A percentile compares a stretch with the other conserved stretches of the same genome.
These are phyloP conservation scores for Lepiota subincarnata DNA, from an alignment of 768 basidiomycete species.

Conservation along the genomic window DNA sequence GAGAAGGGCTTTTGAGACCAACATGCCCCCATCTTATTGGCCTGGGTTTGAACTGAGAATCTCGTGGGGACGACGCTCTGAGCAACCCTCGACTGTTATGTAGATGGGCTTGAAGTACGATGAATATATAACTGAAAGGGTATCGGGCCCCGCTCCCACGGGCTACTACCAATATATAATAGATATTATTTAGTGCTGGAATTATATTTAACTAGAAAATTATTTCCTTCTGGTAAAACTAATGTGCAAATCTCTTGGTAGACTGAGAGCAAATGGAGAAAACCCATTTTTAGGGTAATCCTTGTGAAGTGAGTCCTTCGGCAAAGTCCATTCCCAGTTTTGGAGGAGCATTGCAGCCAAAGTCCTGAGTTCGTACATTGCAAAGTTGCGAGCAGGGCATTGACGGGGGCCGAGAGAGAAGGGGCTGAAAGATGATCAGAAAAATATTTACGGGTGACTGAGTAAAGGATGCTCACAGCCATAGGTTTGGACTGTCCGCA, in stretches of 20 bases:
- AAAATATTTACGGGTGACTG: not conserved
- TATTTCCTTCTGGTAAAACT: constrained; percentile 19
- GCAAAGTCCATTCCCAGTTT: constrained; percentile 30
- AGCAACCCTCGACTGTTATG: too few species aligned
- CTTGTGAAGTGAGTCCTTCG: constrained; percentile 13
- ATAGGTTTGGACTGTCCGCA: constrained; percentile 9
- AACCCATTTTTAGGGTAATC: constrained; percentile 28
- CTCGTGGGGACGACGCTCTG: too few species aligned
- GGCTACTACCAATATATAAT: too few species aligned
- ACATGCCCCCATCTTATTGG: too few species aligned
- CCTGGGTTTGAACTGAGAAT: too few species aligned
- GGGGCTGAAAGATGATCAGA: constrained; percentile 20
- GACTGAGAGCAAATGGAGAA: constrained; percentile 29
- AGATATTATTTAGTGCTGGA: too few species aligned
- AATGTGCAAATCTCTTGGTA: constrained; percentile 29
- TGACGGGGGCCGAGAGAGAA: constrained; percentile 28
- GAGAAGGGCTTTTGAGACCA: too few species aligned
- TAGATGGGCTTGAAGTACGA: too few species aligned
- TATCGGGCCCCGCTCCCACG: too few species aligned
- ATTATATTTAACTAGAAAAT: not conserved
- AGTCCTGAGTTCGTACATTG: constrained; percentile 25
- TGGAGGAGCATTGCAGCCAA: constrained; percentile 29
- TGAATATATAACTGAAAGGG: too few species aligned
- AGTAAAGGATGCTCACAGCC: not conserved
- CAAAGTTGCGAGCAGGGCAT: constrained; percentile 28